phyloP scores from a whole-genome alignment of 208 protist genomes.

The Sergeia podlipaevii region DNA sequence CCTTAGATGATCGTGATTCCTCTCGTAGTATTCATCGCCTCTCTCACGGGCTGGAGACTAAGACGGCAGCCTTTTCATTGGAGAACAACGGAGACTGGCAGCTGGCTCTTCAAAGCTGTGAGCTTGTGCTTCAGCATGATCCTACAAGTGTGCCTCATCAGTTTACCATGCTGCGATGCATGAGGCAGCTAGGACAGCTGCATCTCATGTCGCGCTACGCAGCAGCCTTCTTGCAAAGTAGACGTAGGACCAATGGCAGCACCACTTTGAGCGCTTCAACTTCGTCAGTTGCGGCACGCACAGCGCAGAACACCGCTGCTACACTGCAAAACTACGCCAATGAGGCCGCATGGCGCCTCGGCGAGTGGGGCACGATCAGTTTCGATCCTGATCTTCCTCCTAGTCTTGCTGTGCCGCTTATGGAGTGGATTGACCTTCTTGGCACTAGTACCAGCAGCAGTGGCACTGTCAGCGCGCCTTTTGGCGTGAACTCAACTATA shows the following conservation, averaged over 20 bases:
- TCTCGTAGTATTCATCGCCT: slow-evolving; percentile 63
- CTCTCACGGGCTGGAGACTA: slow-evolving; percentile 22
- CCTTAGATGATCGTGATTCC: slow-evolving; percentile 75
- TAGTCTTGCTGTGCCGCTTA: slow-evolving; percentile 29
- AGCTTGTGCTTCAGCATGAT: slow-evolving; percentile 74
- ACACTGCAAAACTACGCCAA: slow-evolving; percentile 76
- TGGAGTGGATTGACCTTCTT: neutral
- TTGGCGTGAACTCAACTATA: neutral
- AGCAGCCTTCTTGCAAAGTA: slow-evolving; percentile 19
- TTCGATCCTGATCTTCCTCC: slow-evolving; percentile 22
- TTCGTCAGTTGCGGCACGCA: no score
- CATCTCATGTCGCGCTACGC: slow-evolving; percentile 84
- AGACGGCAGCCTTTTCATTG: slow-evolving; percentile 70
- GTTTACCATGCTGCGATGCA: slow-evolving; percentile 74
- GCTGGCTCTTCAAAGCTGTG: slow-evolving; percentile 62
- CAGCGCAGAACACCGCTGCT: slow-evolving; percentile 14
- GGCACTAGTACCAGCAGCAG: neutral
- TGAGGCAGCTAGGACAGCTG: slow-evolving; percentile 82
- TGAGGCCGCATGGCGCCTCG: slow-evolving; percentile 82
- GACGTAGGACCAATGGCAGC: neutral
- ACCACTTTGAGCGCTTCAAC: neutral
- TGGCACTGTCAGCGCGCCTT: neutral
- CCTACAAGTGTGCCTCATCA: slow-evolving; percentile 65
- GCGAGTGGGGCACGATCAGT: slow-evolving; percentile 70
- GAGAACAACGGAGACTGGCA: slow-evolving; percentile 88